Base-by-base conservation (phyloP, 805 yeast species). In the Ogataea paraovalis region DNA sequence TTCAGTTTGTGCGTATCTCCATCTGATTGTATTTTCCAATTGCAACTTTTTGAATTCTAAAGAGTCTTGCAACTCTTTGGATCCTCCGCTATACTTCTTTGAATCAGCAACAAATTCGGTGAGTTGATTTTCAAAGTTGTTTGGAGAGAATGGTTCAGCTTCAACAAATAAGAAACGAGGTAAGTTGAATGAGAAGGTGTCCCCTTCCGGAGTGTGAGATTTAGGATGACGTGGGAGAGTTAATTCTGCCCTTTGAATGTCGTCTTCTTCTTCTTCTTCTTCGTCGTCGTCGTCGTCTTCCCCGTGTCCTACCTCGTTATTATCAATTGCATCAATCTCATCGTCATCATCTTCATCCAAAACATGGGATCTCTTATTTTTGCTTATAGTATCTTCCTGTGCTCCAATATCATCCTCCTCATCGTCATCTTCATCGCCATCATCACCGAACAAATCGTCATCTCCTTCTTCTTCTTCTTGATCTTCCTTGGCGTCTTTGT, bases 1-100 rank as follows among this genome's bases (percentile, higher is more conserved):
- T n/a, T 78, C 79, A 50, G 82, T 83, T 49, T 85, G 79, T 14
- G 89, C 85, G 65, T 91, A 92, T 67, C 96, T 80, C 99, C 99
- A 94, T 61, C 99, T 79, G 30, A 94, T 74, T 0, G 97, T 89
- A 65, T 90, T 92, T 34, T 60, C 57, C 21, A 60, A 39, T 44
- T 63, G 63, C 42, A 64, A 47, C 40, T 62, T 64, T 41, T 63
- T 62, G 48, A 65, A 65, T 43, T 65, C 66, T 2, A 62, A 50
- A 4, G 64, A 56, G 51, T 83, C 86, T 33, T 83, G 78, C n/a
- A 82, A 69, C 51, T 77, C 74, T 37, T 74, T 78, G 21, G 72
- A 54, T 37, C 70, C 64, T 38, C 63, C 56, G 3, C 66, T 68
- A 47, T 67, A 78, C 53, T 61, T 67, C 51, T 54, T 56, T 8